These are phyloP conservation scores for Phaeosphaeriaceae sp. DNA, from an alignment of 2,329 filamentous ascomycete genomes.

Conservation along the genomic window DNA sequence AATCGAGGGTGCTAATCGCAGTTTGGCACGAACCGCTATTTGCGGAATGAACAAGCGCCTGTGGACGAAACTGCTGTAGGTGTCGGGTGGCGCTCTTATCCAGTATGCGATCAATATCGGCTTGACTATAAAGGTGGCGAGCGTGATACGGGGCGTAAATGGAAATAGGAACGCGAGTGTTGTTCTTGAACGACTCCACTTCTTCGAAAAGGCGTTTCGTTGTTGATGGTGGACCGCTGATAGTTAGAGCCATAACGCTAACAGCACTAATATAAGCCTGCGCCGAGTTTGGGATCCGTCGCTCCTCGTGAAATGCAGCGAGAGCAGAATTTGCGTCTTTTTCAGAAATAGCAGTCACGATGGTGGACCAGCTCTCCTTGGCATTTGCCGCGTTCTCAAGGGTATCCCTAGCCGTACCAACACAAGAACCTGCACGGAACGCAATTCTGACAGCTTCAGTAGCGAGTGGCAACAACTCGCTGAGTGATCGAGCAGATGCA, in stretches of 20 bases:
- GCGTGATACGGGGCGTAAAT: constrained; percentile 67
- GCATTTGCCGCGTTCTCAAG: constrained; percentile 61
- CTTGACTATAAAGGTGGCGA: constrained; percentile 59
- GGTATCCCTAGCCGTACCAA: constrained; percentile 51
- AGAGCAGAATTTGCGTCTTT: constrained; percentile 59
- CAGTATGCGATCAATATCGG: constrained; percentile 60
- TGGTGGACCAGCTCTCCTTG: constrained; percentile 70
- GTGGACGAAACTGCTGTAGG: constrained; percentile 51
- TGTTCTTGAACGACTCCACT: constrained; percentile 55
- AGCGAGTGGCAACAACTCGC: constrained; percentile 66
- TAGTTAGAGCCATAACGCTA: constrained; percentile 64
- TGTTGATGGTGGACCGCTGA: constrained; percentile 64
- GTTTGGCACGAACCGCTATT: constrained; percentile 54
- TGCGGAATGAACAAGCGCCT: constrained; percentile 55
- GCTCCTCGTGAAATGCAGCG: constrained; percentile 63
- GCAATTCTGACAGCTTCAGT: constrained; percentile 70
- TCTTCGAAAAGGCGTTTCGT: constrained; percentile 60
- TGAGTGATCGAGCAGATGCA: constrained; percentile 67
- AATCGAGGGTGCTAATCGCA: constrained; percentile 54
- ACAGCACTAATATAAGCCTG: constrained; percentile 66
- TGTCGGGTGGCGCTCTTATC: constrained; percentile 47
- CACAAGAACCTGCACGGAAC: constrained; percentile 65
- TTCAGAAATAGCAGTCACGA: constrained; percentile 64
- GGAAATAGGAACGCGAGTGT: constrained; percentile 60
- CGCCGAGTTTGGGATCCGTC: constrained; percentile 57